Percentiles rank a stretch among this genome's conserved stretches.
phyloP scores from a whole-genome alignment of 2,329 filamentous ascomycete species.

The Hypoxylon sp. region DNA sequence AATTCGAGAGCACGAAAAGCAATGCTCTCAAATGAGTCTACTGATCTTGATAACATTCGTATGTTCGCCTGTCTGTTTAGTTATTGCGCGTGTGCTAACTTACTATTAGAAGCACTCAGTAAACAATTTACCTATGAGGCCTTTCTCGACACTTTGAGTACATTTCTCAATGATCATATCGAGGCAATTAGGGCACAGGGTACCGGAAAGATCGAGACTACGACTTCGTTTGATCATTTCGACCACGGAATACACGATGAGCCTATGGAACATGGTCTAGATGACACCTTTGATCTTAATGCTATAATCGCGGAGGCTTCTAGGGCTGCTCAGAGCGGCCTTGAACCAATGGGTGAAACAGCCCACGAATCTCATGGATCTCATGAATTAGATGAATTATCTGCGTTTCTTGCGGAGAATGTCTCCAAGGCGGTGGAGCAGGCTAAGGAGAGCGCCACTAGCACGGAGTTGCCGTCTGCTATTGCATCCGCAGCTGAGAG shows the following conservation, averaged over 20 bases:
- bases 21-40: slow-evolving; percentile 45
- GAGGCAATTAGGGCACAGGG: slow-evolving; percentile 43
- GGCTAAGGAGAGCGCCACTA: slow-evolving; percentile 38
- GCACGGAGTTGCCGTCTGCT: slow-evolving; percentile 42
- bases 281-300: slow-evolving; percentile 44
- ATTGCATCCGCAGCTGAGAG: slow-evolving; percentile 46
- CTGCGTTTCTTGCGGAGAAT: slow-evolving; percentile 44
- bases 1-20: slow-evolving; percentile 41
- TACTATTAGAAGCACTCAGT: slow-evolving; percentile 36
- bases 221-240: slow-evolving; percentile 5
- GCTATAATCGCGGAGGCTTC: slow-evolving; percentile 48
- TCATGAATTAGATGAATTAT: slow-evolving; percentile 42
- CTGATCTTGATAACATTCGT: slow-evolving; percentile 40
- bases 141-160: slow-evolving; percentile 46
- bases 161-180: slow-evolving; percentile 47
- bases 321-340: slow-evolving; percentile 42
- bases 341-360: slow-evolving; percentile 35
- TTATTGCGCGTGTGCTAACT: slow-evolving; percentile 24
- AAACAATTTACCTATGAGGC: slow-evolving; percentile 48
- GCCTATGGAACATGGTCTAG: slow-evolving; percentile 31
- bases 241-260: slow-evolving; percentile 38
- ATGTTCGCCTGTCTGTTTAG: slow-evolving; percentile 36
- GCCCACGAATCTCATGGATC: slow-evolving; percentile 24
- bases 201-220: slow-evolving; percentile 38
- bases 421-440: slow-evolving; percentile 45